These are phyloP conservation scores for Boletus tylopilopsis DNA, from an alignment of 768 basidiomycete genomes.

Conservation along the genomic window DNA sequence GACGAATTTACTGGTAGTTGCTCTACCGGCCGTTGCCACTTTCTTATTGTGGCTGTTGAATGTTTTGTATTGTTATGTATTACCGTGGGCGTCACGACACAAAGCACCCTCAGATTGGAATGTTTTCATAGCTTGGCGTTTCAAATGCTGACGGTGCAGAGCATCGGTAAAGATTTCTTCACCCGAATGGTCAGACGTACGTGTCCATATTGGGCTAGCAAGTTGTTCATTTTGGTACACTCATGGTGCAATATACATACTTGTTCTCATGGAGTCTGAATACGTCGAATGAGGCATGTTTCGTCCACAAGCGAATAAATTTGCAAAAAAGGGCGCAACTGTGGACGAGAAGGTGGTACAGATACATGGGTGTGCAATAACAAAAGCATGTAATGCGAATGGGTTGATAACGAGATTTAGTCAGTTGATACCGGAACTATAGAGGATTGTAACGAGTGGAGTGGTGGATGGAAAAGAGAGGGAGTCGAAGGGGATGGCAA, in stretches of 20 bases:
- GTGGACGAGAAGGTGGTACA: slow-evolving; percentile 7
- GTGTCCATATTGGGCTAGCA: slow-evolving; percentile 16
- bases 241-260: background rate
- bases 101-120: slow-evolving; percentile 47
- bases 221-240: slow-evolving; percentile 9
- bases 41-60: slow-evolving; percentile 17
- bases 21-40: background rate
- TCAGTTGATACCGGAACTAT: slow-evolving; percentile 24
- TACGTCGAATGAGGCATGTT: background rate
- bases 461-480: slow-evolving; percentile 9
- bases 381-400: slow-evolving; percentile 12
- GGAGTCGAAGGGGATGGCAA: slow-evolving; percentile 10
- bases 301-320: background rate
- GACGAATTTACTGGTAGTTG: slow-evolving; percentile 69
- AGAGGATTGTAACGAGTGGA: slow-evolving; percentile 11
- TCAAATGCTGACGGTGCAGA: slow-evolving; percentile 11
- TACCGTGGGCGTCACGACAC: slow-evolving; percentile 34
- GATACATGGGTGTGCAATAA: slow-evolving; percentile 26
- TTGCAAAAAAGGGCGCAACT: background rate
- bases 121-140: slow-evolving; percentile 11
- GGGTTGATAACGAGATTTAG: slow-evolving; percentile 16
- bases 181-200: slow-evolving; percentile 14
- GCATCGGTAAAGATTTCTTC: slow-evolving; percentile 11
- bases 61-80: slow-evolving; percentile 35
- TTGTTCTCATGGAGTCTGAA: background rate